Base-by-base conservation (phyloP, 2,329 filamentous ascomycete species). In the Cladosporium velox region DNA sequence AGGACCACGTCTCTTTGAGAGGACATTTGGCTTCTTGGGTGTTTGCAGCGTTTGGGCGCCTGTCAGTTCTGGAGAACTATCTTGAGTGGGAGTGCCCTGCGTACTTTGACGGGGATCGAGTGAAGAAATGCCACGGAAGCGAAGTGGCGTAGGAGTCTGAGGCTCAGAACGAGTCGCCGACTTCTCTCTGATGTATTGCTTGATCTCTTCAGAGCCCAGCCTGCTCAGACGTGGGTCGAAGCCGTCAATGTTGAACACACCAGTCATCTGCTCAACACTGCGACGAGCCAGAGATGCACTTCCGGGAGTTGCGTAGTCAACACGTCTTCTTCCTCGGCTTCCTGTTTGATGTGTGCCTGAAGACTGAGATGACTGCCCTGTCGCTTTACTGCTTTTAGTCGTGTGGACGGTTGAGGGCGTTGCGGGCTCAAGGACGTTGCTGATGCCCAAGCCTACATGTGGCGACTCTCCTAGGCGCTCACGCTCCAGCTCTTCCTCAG, bases 151-250 rank as follows among this genome's bases (percentile, higher is more conserved):
- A 11, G 59, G 59, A 38, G 59, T 62, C 8, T 6, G 59, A 15
- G 59, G 59, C 14, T 38, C 32, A 8, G 44, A 41, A 30, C 30
- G 30, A 26, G 5, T 26, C 5, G 59, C 14, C 2, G 59, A 54
- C n/a, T 52, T 57, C 35, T 47, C 30, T 7, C 32, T 54, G 24
- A 57, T 57, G 35, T 47, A 57, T 26, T 57, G 51, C n/a, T 64
- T 64, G 51, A 64, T 35, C 24, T 64, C 51, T 2, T 55, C 51
- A 30, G 61, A 64, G 12, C 49, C 61, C 12, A 64, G 51, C n/a
- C 51, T 55, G n/a, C 61, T 64, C 8, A 64, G 26, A 6, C 61
- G 61, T 30, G 61, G 61, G 18, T 64, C 26, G 15, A 64, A 64
- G 51, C 51, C 11, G n/a, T 64, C 51, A 15, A 21, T 64, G n/a